Evolutionary conservation across 495 filamentous ascomycete genomes (phyloP).

Genomic region (Bryoglossum gracile): DNA sequence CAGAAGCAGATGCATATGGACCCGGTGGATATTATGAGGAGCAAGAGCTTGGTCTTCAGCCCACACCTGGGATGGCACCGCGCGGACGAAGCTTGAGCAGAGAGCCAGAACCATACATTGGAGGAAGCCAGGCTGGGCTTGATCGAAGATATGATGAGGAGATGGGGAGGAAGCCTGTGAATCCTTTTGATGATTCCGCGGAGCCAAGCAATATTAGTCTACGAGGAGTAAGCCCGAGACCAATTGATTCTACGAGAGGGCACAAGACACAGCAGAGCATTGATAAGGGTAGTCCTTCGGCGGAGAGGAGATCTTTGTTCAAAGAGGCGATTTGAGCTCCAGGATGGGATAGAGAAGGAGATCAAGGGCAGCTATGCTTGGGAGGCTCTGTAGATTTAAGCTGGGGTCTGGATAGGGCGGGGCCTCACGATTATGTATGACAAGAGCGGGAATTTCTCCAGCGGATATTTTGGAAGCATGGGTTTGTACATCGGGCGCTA

Average conservation of each 20-base stretch:
- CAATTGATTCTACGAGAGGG: slow-evolving; percentile 34
- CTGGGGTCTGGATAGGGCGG: too few relatives aligned
- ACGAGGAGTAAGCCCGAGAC: slow-evolving; percentile 49
- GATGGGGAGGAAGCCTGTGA: slow-evolving; percentile 27
- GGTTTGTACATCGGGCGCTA: neutral
- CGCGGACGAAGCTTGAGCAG: slow-evolving; percentile 32
- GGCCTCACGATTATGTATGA: too few relatives aligned
- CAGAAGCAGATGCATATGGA: slow-evolving; percentile 50
- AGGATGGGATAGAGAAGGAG: too few relatives aligned
- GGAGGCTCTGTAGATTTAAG: too few relatives aligned
- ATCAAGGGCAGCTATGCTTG: too few relatives aligned
- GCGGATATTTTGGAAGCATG: neutral
- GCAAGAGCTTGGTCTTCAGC: slow-evolving; percentile 47
- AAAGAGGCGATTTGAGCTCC: slow-evolving; percentile 39
- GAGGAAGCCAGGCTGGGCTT: slow-evolving; percentile 29
- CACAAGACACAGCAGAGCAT: slow-evolving; percentile 14
- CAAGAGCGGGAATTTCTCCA: too few relatives aligned
- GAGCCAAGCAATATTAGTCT: slow-evolving; percentile 49
- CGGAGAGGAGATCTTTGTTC: slow-evolving; percentile 43
- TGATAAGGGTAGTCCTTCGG: slow-evolving; percentile 27
- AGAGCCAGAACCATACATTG: slow-evolving; percentile 28
- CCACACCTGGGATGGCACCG: slow-evolving; percentile 19
- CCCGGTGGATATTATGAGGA: slow-evolving; percentile 52
- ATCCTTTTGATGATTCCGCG: slow-evolving; percentile 51
- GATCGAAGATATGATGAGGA: slow-evolving; percentile 43